phyloP scores from a whole-genome alignment of 306 rosid genomes.

The Prunus mume region DNA sequence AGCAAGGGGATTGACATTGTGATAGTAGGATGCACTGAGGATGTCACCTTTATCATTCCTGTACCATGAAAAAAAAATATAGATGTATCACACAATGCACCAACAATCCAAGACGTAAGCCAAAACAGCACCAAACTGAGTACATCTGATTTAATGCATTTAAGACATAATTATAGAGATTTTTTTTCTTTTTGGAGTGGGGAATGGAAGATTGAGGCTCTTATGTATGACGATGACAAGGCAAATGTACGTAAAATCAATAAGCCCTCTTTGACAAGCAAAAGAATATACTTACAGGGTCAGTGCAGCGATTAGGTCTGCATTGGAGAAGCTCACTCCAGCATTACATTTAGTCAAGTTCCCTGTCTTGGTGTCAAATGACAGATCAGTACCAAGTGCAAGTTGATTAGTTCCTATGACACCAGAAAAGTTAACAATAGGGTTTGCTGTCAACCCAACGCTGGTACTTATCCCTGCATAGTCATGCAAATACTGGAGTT shows the following conservation, averaged over 20 bases:
- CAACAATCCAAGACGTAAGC: not conserved
- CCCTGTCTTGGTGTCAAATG: constrained; percentile 70
- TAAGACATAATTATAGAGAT: too few species aligned
- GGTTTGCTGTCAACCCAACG: constrained; percentile 82
- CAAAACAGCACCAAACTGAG: not conserved
- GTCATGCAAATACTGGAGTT: constrained; percentile 78
- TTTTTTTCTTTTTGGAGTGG: too few species aligned
- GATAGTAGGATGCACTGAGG: constrained; percentile 79
- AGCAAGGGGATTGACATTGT: constrained; percentile 51
- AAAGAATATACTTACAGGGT: constrained; percentile 53
- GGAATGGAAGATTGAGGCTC: not conserved
- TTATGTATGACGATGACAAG: not conserved
- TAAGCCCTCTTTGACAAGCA: not conserved
- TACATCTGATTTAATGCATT: too few species aligned
- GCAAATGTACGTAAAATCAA: not conserved
- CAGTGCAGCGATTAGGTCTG: constrained; percentile 67
- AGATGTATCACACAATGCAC: constrained; percentile 11
- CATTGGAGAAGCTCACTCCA: constrained; percentile 64
- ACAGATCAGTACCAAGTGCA: constrained; percentile 73
- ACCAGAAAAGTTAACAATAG: constrained; percentile 76
- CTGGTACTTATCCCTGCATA: constrained; percentile 76
- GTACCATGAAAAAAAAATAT: constrained; percentile 19
- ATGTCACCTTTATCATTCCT: constrained; percentile 79
- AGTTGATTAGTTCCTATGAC: constrained; percentile 60
- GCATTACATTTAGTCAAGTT: constrained; percentile 60